Evolutionary conservation across 1,139 yeast species (phyloP), one percentile per base, ranked within the genome.

Genomic region (Meyerozyma guilliermondii): DNA sequence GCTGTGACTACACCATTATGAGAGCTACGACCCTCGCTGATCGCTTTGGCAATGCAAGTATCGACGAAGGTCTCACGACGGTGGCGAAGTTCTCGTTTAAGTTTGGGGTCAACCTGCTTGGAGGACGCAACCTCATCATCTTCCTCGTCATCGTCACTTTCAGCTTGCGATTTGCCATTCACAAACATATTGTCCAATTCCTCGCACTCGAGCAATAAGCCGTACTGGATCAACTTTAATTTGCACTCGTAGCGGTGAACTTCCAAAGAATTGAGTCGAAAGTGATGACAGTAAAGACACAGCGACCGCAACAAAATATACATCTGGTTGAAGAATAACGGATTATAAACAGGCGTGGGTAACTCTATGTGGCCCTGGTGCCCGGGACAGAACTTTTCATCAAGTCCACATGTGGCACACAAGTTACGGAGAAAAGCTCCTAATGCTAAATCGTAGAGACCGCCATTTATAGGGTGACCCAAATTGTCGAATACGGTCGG

Each of bases 281-380:
- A 88, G 48, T 78, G 82, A 62, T 87, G 95, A 67, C 99, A 94
- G 67, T 81, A 91, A 46, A 92, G 74, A 76, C 99, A 94, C 23
- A 92, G 69, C 35, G 92, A 77, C 62, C 98, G 76, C 58, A 94
- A 73, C 55, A 84, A 82, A 47, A 87, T 76, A 69, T 83, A 92
- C 73, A 94, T 73, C 65, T 92, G 98, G 59, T 81, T 80, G 79
- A 94, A 92, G 60, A 94, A 92, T 56, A 94, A 69, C 14, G 98
- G 98, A 60, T 89, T 92, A 71, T 89, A 94, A 39, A 88, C 95
- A 5, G 98, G 96, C 34, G 88, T 84, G 8, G 98, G 98, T 52
- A 94, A 76, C 62, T 92, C 97, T 47, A 94, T 89, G 64, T 94
- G 98, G 46, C 99, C 99, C 67, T 88, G 89, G 64, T 94, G 99